Base-by-base conservation (phyloP, 352 stramenopile species). In the Globisporangium paddicum region DNA sequence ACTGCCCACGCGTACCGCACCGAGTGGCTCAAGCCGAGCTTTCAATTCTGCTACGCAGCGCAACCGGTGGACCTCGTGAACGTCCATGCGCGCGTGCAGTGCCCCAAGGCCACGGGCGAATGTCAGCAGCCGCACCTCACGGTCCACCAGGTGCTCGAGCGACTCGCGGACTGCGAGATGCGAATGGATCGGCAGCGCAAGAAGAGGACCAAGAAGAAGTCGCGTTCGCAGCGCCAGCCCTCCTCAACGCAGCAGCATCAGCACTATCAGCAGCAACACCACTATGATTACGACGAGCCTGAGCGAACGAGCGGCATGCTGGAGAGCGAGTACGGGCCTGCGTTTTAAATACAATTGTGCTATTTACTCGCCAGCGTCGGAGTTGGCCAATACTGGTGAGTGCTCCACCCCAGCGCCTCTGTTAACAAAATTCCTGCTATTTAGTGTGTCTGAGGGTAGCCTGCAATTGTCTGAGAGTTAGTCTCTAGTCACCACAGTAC, bases 61-160 rank as follows among this genome's bases (percentile, higher is more conserved):
- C 72, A 59, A 5, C 55, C 44, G 9, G 18, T 66, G 3, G 53
- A 49, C 1, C 23, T 66, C 5, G 21, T 34, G 10, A 67, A 77
- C 21, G 28, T 70, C 11, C 30, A 69, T 2, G 37, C 57, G 9
- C 56, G 51, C 0, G 41, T 79, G 13, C 60, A 63, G n/a, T 90
- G 80, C 58, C 45, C 60, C 1, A 76, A 83, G 18, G 55, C 63
- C 8, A 57, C 35, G 10, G 71, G 60, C 28, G 25, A 62, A 19
- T 90, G 80, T 41, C 11, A 48, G 3, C 32, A 82, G 6, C 74
- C 72, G 9, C 80, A 90, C 40, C 57, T 79, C 2, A 79, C 74
- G 7, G 53, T 86, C 0, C 68, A 86, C 21, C 70, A 82, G 6
- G 68, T 90, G 25, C 67, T 78, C 0, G 74, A 88, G 30, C 75